Percentiles rank a stretch among this genome's conserved stretches.
Evolutionary conservation across 257 asterid species (phyloP).

Genomic region (Oldenlandia corymbosa): DNA sequence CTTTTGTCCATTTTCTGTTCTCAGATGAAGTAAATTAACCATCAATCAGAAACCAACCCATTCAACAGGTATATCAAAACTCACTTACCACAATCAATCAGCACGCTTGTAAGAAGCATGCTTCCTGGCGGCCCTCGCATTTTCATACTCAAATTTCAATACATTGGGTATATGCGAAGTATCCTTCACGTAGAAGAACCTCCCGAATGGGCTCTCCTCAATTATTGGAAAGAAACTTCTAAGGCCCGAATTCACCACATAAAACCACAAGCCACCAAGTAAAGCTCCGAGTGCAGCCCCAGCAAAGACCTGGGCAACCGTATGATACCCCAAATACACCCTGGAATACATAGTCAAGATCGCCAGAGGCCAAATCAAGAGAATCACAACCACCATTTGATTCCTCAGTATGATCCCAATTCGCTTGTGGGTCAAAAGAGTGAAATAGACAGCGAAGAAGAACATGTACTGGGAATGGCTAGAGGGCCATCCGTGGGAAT

Average conservation of each 20-base stretch:
- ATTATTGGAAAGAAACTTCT: slow-evolving; percentile 52
- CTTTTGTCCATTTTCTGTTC: background rate
- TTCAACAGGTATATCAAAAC: background rate
- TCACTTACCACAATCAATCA: slow-evolving; percentile 34
- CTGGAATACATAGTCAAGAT: slow-evolving; percentile 67
- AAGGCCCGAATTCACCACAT: slow-evolving; percentile 62
- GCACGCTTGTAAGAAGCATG: slow-evolving; percentile 66
- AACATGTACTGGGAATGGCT: slow-evolving; percentile 91
- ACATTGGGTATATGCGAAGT: slow-evolving; percentile 81
- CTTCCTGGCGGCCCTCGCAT: slow-evolving; percentile 69
- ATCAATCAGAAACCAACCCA: background rate
- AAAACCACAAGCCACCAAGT: slow-evolving; percentile 80
- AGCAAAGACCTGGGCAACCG: slow-evolving; percentile 82
- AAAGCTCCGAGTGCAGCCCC: slow-evolving; percentile 69
- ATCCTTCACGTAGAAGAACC: slow-evolving; percentile 62
- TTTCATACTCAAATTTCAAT: slow-evolving; percentile 77
- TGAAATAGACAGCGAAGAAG: slow-evolving; percentile 67
- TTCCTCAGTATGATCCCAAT: slow-evolving; percentile 52
- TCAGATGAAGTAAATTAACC: background rate
- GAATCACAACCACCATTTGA: slow-evolving; percentile 49
- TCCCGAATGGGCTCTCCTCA: slow-evolving; percentile 69
- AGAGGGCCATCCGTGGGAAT: slow-evolving; percentile 98
- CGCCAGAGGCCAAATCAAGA: slow-evolving; percentile 79
- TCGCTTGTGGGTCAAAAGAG: slow-evolving; percentile 45
- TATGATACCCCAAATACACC: slow-evolving; percentile 86